Evolutionary conservation across 768 basidiomycete genomes (phyloP).

Genomic region (Kwoniella heveanensis): DNA sequence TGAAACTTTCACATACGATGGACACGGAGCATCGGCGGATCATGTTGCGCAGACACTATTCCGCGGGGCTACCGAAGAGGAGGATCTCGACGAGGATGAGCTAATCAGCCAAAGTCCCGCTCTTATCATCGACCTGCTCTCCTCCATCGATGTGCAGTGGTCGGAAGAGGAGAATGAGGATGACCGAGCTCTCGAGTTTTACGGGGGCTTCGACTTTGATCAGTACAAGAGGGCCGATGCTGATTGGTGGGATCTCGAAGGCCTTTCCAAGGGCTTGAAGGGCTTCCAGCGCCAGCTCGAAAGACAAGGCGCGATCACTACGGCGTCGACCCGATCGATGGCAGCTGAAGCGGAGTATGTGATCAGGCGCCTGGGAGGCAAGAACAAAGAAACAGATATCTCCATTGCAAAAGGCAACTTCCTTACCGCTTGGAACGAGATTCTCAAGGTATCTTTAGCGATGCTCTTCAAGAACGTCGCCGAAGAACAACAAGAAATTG

Average conservation of each 20-base stretch:
- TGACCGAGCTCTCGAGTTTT: conserved; percentile 34
- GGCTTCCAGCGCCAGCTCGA: conserved; percentile 67
- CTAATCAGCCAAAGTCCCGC: conserved; percentile 68
- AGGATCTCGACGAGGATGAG: conserved; percentile 59
- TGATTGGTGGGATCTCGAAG: conserved; percentile 58
- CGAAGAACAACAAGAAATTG: conserved; percentile 77
- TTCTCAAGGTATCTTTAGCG: conserved; percentile 80
- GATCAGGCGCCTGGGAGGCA: conserved; percentile 77
- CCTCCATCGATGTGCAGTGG: conserved; percentile 87
- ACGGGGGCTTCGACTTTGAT: conserved; percentile 41
- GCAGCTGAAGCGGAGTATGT: conserved; percentile 72
- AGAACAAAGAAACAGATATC: conserved; percentile 84
- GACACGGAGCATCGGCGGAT: conserved; percentile 66
- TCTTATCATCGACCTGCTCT: conserved; percentile 82
- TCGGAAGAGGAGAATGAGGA: conserved; percentile 60
- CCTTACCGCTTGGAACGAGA: conserved; percentile 79
- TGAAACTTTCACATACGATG: conserved; percentile 82
- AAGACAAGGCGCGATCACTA: conserved; percentile 66
- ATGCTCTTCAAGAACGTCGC: conserved; percentile 84
- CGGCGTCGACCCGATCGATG: conserved; percentile 67
- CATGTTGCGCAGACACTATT: conserved; percentile 82
- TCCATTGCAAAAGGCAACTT: conserved; percentile 68
- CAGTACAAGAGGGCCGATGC: conserved; percentile 38
- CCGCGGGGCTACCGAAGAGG: conserved; percentile 60
- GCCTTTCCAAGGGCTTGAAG: conserved; percentile 70